Evolutionary conservation across 2,329 filamentous ascomycete species (phyloP).

Genomic region (Diaporthe ampelina): DNA sequence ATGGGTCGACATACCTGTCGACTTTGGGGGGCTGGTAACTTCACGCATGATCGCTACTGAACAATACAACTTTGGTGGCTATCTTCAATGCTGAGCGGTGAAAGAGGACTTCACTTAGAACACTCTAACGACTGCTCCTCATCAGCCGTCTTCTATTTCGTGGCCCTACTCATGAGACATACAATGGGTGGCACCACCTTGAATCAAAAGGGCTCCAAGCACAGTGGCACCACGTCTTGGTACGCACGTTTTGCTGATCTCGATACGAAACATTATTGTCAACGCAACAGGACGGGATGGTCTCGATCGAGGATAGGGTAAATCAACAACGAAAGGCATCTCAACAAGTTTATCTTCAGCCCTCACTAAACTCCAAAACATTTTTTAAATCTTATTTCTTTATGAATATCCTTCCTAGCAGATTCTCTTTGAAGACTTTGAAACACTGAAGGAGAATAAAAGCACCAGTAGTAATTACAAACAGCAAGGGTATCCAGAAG

Average conservation of each 20-base stretch:
- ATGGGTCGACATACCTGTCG: not conserved
- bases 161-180: not conserved
- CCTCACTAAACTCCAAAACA: no score
- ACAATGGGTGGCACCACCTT: not conserved
- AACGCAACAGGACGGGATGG: fast-evolving
- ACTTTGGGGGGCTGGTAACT: not conserved
- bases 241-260: not conserved
- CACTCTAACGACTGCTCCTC: no score
- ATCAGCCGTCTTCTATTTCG: no score
- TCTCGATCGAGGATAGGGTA: not conserved
- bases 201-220: not conserved
- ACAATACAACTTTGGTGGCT: no score
- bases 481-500: conserved; percentile 48
- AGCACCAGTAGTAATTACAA: conserved; percentile 39
- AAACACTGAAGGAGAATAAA: not conserved
- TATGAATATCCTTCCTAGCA: no score
- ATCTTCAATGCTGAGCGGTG: no score
- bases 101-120: no score
- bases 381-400: no score
- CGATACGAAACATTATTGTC: no score
- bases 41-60: not conserved
- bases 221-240: conserved; percentile 14
- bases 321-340: fast-evolving
- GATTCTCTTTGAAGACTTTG: not conserved
- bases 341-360: fast-evolving